Evolutionary conservation across 192 early-diverging fungal species (phyloP).

Genomic region (Entomortierella beljakovae): DNA sequence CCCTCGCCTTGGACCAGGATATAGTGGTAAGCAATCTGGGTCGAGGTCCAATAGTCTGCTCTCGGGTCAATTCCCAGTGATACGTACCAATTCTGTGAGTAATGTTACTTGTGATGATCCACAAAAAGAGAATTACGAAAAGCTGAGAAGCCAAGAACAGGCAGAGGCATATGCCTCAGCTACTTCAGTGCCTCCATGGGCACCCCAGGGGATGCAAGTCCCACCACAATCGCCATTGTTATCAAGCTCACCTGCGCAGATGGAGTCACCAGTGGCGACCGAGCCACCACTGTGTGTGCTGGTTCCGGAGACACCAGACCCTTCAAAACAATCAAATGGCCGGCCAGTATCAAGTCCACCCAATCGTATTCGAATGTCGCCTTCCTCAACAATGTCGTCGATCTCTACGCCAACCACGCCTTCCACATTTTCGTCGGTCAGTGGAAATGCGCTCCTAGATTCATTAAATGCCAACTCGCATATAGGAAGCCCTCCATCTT

Average conservation of each 20-base stretch:
- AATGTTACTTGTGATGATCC: background rate
- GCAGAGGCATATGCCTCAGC: constrained; percentile 13
- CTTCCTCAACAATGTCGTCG: constrained; percentile 32
- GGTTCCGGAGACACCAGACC: constrained; percentile 4
- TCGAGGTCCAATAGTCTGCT: constrained; percentile 42
- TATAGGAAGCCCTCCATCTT: constrained; percentile 10
- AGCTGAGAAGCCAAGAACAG: background rate
- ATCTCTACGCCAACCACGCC: constrained; percentile 48
- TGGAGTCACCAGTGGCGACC: background rate
- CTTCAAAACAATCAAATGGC: background rate
- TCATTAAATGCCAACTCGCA: constrained; percentile 32
- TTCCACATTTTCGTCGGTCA: constrained; percentile 36
- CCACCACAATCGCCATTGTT: constrained; percentile 9
- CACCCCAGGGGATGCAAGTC: background rate
- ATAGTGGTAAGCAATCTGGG: constrained; percentile 3
- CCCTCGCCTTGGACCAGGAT: constrained; percentile 36
- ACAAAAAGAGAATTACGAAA: background rate
- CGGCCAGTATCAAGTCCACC: background rate
- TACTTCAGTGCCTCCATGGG: constrained; percentile 24
- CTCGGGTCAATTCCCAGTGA: constrained; percentile 35
- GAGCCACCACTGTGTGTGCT: background rate
- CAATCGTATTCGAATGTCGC: constrained; percentile 30
- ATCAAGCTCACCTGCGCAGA: constrained; percentile 23
- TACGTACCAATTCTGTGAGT: constrained; percentile 35
- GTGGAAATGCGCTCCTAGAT: constrained; percentile 26